These are phyloP conservation scores for Claviceps sp. DNA, from an alignment of 2,329 filamentous ascomycete species.

Conservation along the genomic window DNA sequence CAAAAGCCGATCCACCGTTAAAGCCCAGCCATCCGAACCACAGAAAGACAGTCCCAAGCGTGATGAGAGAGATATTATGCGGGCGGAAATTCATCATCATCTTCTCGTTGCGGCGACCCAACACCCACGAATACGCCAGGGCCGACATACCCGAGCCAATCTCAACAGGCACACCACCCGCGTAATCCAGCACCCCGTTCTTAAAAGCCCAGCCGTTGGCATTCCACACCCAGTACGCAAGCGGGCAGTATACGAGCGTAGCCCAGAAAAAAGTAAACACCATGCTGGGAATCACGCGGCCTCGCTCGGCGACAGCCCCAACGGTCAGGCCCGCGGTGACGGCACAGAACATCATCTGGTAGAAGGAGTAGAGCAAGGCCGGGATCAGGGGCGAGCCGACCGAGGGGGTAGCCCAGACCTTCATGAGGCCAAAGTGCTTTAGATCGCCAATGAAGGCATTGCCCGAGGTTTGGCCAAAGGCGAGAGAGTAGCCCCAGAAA, in stretches of 20 bases:
- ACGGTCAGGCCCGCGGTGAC: conserved; percentile 86
- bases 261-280: conserved; percentile 95
- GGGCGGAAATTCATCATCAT: conserved; percentile 99
- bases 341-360: conserved; percentile 97
- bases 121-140: conserved; percentile 87
- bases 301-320: conserved; percentile 86
- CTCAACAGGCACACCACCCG: conserved; percentile 92
- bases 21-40: conserved; percentile 99
- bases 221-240: conserved; percentile 97
- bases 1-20: conserved; percentile 92
- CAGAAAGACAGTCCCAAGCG: conserved; percentile 84
- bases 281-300: conserved; percentile 83
- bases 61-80: conserved; percentile 96
- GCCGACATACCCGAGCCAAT: conserved; percentile 89
- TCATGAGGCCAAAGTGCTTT: conserved; percentile 75
- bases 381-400: conserved; percentile 80
- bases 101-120: conserved; percentile 91
- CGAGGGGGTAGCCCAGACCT: conserved; percentile 71
- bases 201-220: conserved; percentile 83
- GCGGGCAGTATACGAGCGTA: conserved; percentile 90
- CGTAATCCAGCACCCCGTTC: conserved; percentile 90
- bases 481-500: conserved; percentile 96
- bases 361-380: conserved; percentile 85
- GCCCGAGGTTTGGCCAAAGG: conserved; percentile 68
- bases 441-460: conserved; percentile 90